Percentiles rank a stretch among this genome's conserved stretches.
phyloP scores from a whole-genome alignment of 495 filamentous ascomycete genomes.

The Lophiotrema nucula region DNA sequence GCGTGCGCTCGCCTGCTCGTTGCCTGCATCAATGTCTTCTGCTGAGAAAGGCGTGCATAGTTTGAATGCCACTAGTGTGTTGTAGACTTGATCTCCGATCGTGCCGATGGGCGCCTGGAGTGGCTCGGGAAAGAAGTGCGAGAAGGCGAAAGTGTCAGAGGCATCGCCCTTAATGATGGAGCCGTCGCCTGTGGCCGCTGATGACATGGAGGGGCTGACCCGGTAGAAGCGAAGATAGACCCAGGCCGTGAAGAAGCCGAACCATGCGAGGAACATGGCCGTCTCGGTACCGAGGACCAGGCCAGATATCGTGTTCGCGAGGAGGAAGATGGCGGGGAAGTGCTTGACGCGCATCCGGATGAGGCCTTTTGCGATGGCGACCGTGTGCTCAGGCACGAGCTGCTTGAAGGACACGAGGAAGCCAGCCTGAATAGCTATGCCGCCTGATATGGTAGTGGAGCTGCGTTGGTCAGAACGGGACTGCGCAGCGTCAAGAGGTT shows the following conservation, averaged over 20 bases:
- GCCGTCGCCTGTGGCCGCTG: conserved; percentile 54
- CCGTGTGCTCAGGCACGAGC: conserved; percentile 96
- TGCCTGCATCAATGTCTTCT: conserved; percentile 78
- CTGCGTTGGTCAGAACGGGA: conserved; percentile 47
- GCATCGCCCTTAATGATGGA: conserved; percentile 74
- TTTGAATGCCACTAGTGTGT: conserved; percentile 65
- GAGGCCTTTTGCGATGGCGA: conserved; percentile 82
- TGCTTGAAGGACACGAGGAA: conserved; percentile 99
- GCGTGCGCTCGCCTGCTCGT: conserved; percentile 64
- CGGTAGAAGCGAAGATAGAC: conserved; percentile 92
- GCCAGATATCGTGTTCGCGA: conserved; percentile 72
- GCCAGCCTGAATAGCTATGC: conserved; percentile 82
- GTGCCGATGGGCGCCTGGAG: conserved; percentile 73
- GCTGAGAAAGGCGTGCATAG: conserved; percentile 85
- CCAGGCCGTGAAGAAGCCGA: conserved; percentile 87
- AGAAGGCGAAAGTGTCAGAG: conserved; percentile 91
- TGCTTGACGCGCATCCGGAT: conserved; percentile 90
- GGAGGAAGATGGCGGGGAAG: conserved; percentile 86
- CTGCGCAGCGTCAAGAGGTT: too few species aligned
- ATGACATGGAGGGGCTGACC: conserved; percentile 60
- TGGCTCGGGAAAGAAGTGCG: conserved; percentile 90
- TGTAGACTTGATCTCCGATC: conserved; percentile 72
- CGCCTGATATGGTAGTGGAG: conserved; percentile 77
- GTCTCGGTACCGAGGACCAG: conserved; percentile 82
- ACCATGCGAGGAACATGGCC: conserved; percentile 75